Evolutionary conservation across 176 grass and related monocot genomes (phyloP), one percentile per base, ranked within the genome.

Genomic region (Thalia dealbata): DNA sequence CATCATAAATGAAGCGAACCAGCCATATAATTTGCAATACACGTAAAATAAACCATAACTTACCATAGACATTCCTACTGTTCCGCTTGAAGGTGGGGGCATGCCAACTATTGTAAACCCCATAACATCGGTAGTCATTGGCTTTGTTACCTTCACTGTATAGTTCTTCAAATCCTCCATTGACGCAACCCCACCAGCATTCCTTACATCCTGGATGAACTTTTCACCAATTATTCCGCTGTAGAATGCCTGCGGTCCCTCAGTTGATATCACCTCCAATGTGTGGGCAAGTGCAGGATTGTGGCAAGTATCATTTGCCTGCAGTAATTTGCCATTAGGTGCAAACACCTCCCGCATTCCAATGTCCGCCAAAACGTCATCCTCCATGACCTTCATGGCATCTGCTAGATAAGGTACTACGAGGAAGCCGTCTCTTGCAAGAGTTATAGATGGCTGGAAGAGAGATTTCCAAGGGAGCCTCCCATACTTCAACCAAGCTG

Each of bases 51-150:
- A 70, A 50, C 10, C 10, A 69, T n/a, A 24, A 24, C 70, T 60
- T 52, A 96, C 87, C 87, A 96, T 12, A 18, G 84, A 64, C 75
- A 92, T 64, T 15, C 92, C 86, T 26, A 88, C 84, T 12, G 89
- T 88, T 80, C 92, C 92, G 50, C 86, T 89, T 21, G 92, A 96
- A 38, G 92, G 92, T 22, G 89, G 92, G 32, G 86, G 92, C 92
- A 92, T 96, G 24, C 92, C 92, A 16, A 96, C 80, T 75, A 96
- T 82, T 61, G 84, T 86, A 79, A 59, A 90, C 1, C 89, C 92
- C 88, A 96, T 80, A 75, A 64, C 89, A 42, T 92, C 69, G 0
- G 67, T 78, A 32, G 52, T 51, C 82, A 90, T 71, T 66, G 92
- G 77, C 0, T 67, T 27, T 56, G 71, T 66, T 27, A 82, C 81